Evolutionary conservation across 768 basidiomycete genomes (phyloP).

Genomic region (Mrakia blollopis): DNA sequence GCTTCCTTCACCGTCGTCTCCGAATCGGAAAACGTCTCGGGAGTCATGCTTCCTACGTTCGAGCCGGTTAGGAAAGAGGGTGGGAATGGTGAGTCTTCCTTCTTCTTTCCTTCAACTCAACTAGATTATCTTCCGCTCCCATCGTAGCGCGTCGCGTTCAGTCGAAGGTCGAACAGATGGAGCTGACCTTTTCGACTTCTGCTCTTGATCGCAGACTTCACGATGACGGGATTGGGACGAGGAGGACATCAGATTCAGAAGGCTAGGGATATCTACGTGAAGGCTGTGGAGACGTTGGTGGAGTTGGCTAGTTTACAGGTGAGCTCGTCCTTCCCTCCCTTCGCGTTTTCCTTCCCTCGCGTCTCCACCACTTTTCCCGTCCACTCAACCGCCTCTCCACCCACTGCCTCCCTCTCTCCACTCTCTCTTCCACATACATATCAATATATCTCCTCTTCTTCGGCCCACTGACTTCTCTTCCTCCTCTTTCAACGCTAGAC

Average conservation of each 20-base stretch:
- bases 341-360: neutral
- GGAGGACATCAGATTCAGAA: conserved; percentile 94
- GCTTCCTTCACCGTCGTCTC: conserved; percentile 91
- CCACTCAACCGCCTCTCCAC: neutral
- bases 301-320: conserved; percentile 81
- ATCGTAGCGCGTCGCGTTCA: no score
- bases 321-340: conserved; percentile 25
- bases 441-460: no score
- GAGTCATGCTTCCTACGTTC: conserved; percentile 91
- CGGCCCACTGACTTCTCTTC: neutral
- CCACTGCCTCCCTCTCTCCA: no score
- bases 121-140: no score
- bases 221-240: conserved; percentile 90
- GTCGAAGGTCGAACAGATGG: no score
- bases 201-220: conserved; percentile 64
- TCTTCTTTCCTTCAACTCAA: neutral
- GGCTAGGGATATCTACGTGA: conserved; percentile 95
- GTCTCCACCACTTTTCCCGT: neutral
- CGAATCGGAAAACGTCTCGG: conserved; percentile 96
- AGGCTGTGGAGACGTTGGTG: conserved; percentile 93
- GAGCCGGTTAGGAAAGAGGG: conserved; percentile 70
- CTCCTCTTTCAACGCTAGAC: conserved; percentile 55
- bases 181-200: conserved; percentile 26
- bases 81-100: conserved; percentile 60
- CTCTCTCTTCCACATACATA: no score